These are phyloP conservation scores for Tolypocladium tundrense DNA, from an alignment of 2,329 filamentous ascomycete species.

Conservation along the genomic window DNA sequence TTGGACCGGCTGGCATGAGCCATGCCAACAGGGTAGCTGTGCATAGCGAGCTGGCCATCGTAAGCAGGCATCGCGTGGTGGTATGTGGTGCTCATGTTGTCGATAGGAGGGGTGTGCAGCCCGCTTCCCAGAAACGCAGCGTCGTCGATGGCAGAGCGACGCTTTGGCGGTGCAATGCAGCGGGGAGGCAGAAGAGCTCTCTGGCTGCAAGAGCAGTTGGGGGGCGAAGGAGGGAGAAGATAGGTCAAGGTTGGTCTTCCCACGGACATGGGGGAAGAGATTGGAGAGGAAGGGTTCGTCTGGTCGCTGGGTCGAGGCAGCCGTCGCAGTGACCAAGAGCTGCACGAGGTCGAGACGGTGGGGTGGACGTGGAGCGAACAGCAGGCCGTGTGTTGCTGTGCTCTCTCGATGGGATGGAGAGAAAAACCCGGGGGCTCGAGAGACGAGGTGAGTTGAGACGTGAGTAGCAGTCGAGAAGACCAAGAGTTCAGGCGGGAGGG, in stretches of 20 bases:
- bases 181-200: slow-evolving; percentile 8
- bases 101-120: slow-evolving; percentile 39
- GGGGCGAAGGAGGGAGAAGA: slow-evolving; percentile 10
- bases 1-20: slow-evolving; percentile 22
- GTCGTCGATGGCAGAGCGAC: slow-evolving; percentile 9
- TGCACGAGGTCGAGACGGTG: neutral
- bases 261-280: slow-evolving; percentile 16
- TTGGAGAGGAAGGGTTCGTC: neutral
- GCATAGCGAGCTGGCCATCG: slow-evolving; percentile 30
- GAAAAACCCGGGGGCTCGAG: neutral
- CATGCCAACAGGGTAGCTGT: slow-evolving; percentile 25
- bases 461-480: neutral
- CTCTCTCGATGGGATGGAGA: neutral
- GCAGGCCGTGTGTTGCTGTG: neutral
- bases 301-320: neutral
- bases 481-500: neutral
- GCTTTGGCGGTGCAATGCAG: slow-evolving; percentile 13
- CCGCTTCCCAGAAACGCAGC: slow-evolving; percentile 20
- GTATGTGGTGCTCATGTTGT: slow-evolving; percentile 44
- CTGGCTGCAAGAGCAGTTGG: slow-evolving; percentile 9
- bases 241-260: slow-evolving; percentile 11
- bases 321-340: slow-evolving; percentile 6
- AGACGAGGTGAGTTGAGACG: neutral
- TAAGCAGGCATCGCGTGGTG: slow-evolving; percentile 37
- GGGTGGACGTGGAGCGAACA: neutral